Evolutionary conservation across 106 monocot genomes (phyloP), one percentile per base, ranked within the genome.

Genomic region (Iris macrosiphon): DNA sequence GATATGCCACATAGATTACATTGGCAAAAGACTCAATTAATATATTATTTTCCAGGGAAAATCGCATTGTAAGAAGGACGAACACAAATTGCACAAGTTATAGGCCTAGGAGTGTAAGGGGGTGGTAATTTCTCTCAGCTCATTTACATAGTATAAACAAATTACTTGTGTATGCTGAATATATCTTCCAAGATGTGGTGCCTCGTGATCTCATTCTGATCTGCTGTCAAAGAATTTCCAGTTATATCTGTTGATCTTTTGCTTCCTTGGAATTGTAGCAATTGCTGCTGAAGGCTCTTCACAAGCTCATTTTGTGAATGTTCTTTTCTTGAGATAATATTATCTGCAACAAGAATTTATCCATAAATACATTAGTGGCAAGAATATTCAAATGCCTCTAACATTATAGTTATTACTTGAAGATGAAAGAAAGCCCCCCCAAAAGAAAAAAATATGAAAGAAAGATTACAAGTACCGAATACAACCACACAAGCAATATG

Each of bases 301-400:
- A 84, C 68, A 57, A 78, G 72, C 47, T 70, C 74, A 49, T 80
- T 40, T 46, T 69, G 16, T 78, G 88, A 55, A 93, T 88, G 31
- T 72, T 83, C 78, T 75, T 93, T 68, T 93, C 88, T 75, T 93
- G 83, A 31, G 87, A 80, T 66, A 93, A 72, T 53, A 93, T 93
- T 69, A 93, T 93, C 93, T 93, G 72, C 40, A 62, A 52, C 16
- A 55, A 49, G 2, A 63, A 61, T 31, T 66, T 29, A 42, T 23
- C 4, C 16, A 22, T 37, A 54, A 45, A 45, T 45, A 45, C 6
- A n/a, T n/a, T n/a, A n/a, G n/a, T n/a, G n/a, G n/a, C n/a, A n/a
- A n/a, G n/a, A n/a, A n/a, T n/a, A n/a, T n/a, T n/a, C n/a, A n/a
- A n/a, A n/a, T n/a, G n/a, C n/a, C n/a, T n/a, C n/a, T n/a, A n/a